Base-by-base conservation (phyloP, 2,329 filamentous ascomycete genomes). In the Phoma herbarum region DNA sequence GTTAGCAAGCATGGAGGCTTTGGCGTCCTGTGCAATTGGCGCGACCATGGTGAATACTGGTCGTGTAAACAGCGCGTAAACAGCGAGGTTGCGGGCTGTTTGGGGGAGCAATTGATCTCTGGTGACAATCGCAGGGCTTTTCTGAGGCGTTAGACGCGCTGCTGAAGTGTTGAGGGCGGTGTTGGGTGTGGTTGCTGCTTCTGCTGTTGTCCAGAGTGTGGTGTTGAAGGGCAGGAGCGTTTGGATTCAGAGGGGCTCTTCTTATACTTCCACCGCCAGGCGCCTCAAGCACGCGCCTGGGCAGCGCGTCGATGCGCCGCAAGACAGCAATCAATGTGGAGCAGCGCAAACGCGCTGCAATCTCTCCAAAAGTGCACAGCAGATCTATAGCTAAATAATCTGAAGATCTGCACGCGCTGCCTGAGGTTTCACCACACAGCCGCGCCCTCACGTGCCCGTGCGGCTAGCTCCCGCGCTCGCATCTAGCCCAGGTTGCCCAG, bases 1-100 rank as follows among this genome's bases (percentile, higher is more conserved):
- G 46, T 76, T 76, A 20, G 64, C 63, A 28, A 63, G 60, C 63
- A 75, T 72, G 23, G 66, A 63, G 46, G 66, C 62, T 55, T 70
- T 79, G 60, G 75, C 70, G 60, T 78, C 77, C 45, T 74, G 71
- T 65, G 68, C 66, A 16, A 74, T 62, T 39, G 63, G 51, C 26
- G 54, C 48, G 45, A 54, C 54, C 64, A 79, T 71, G 35, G 47
- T 64, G 57, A 41, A 62, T 56, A 54, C 62, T 39, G 55, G 56
- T 29, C 31, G 37, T 44, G 66, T 60, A 62, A 61, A 65, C 55
- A 63, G 63, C 58, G 66, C 62, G 66, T 66, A 54, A 59, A 58
- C 52, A 63, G 23, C 22, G 45, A 33, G 23, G 41, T 25, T 45
- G 16, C 18, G 41, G 16, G 28, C 16, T 46, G 16, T 28, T 31